Conservation (phyloP, 2,329 filamentous ascomycete species). For the Verticillium isaacii region DNA sequence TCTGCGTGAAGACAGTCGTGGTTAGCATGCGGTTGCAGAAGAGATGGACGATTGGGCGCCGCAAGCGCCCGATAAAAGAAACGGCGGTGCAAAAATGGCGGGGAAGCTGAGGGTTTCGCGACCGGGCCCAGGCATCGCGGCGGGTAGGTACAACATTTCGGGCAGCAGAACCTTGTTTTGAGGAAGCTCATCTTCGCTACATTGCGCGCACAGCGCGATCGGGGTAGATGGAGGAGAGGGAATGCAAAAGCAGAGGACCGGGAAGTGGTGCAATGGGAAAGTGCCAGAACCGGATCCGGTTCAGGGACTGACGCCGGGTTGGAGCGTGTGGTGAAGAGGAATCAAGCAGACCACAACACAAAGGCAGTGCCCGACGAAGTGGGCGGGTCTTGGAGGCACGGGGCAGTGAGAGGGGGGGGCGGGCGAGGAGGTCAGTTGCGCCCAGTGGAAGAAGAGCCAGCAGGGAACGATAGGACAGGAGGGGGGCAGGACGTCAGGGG, state of each 20-base stretch:
- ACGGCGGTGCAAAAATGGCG: slow-evolving; percentile 1
- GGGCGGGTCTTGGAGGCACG: neutral
- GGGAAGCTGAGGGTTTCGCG: slow-evolving; percentile 9
- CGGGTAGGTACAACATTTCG: slow-evolving; percentile 2
- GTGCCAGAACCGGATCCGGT: neutral
- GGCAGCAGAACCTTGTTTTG: slow-evolving; percentile 32
- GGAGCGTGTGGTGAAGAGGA: neutral
- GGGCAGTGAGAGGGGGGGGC: neutral
- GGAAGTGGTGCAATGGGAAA: neutral
- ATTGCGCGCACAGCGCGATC: slow-evolving; percentile 22
- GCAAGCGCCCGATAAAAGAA: slow-evolving; percentile 7
- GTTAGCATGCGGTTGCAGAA: slow-evolving; percentile 7
- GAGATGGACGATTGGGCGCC: slow-evolving; percentile 3
- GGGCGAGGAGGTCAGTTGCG: neutral
- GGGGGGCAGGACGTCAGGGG: neutral
- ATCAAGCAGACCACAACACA: neutral
- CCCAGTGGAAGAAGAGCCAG: neutral
- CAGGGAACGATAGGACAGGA: neutral
- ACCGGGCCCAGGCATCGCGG: slow-evolving; percentile 5
- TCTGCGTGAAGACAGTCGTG: slow-evolving; percentile 31
- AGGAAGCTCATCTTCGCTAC: slow-evolving; percentile 38
- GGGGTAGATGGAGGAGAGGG: neutral
- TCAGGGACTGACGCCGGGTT: neutral
- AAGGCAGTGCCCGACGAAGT: neutral
- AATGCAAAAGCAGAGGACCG: neutral